phyloP scores from a whole-genome alignment of 1,284 basidiomycete genomes.

The Ceratobasidium sp. region DNA sequence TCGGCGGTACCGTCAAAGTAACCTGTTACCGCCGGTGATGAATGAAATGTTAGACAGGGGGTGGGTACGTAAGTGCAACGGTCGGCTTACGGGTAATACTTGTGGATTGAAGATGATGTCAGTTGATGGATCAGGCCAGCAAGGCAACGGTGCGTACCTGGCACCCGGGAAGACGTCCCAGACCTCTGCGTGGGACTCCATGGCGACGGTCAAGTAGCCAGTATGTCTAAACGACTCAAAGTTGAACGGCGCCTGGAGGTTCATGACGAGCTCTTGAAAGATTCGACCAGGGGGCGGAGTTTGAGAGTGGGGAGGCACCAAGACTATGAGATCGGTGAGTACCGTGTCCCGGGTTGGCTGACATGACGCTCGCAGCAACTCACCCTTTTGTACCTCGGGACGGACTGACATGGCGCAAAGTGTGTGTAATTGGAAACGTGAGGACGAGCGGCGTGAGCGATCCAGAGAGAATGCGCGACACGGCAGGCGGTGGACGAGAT shows the following conservation, averaged over 20 bases:
- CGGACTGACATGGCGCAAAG: background rate
- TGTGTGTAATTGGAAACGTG: background rate
- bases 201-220: conserved; percentile 22
- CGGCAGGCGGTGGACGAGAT: background rate
- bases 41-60: background rate
- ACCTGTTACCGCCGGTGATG: background rate
- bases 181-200: conserved; percentile 34
- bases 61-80: background rate
- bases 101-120: background rate
- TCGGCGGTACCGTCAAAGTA: conserved; percentile 33
- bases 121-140: background rate
- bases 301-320: conserved; percentile 30
- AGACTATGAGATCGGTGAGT: background rate
- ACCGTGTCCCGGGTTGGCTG: too few species aligned
- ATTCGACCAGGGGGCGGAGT: background rate
- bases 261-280: conserved; percentile 25
- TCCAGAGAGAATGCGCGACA: background rate
- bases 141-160: background rate
- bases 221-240: conserved; percentile 19
- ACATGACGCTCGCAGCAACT: too few species aligned
- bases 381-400: conserved; percentile 34
- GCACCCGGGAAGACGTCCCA: conserved; percentile 34
- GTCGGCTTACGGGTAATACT: conserved; percentile 29
- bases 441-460: background rate
- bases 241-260: conserved; percentile 8